Evolutionary conservation across 2,329 filamentous ascomycete genomes (phyloP).

Genomic region (Leptographium radiaticola): DNA sequence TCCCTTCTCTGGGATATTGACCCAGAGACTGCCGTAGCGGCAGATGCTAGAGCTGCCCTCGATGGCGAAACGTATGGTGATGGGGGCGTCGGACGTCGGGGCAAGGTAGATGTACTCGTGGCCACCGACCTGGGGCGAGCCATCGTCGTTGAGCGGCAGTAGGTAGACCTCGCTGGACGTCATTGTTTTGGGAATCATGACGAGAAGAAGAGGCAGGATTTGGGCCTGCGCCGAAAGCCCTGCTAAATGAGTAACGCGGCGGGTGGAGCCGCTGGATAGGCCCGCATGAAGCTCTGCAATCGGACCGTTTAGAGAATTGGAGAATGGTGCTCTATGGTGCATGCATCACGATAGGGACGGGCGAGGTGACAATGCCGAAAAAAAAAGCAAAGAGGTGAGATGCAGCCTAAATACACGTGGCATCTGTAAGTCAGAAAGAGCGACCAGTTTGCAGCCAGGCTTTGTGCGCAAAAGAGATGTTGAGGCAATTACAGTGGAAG

Average conservation of each 20-base stretch:
- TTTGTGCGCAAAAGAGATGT: not conserved
- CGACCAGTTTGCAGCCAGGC: not conserved
- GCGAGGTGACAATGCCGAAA: not conserved
- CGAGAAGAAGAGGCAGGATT: not conserved
- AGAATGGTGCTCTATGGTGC: too few species aligned
- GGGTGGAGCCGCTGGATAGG: not conserved
- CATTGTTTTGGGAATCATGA: constrained; percentile 48
- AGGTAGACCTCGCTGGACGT: constrained; percentile 67
- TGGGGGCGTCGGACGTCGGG: constrained; percentile 56
- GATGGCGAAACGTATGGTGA: constrained; percentile 77
- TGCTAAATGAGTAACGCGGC: not conserved
- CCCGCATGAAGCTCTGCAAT: not conserved
- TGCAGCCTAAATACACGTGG: not conserved
- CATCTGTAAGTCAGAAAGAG: not conserved
- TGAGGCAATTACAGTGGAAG: not conserved
- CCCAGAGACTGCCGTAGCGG: constrained; percentile 86
- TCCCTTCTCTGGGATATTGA: constrained; percentile 77
- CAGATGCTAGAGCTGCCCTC: constrained; percentile 95
- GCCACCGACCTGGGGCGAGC: constrained; percentile 67
- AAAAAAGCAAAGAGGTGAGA: not conserved
- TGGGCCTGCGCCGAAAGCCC: not conserved
- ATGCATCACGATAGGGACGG: not conserved
- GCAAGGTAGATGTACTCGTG: constrained; percentile 88
- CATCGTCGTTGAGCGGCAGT: constrained; percentile 82
- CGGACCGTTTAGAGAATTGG: too few species aligned